Evolutionary conservation across 768 basidiomycete genomes (phyloP).

Genomic region (Tylopilus balloui): DNA sequence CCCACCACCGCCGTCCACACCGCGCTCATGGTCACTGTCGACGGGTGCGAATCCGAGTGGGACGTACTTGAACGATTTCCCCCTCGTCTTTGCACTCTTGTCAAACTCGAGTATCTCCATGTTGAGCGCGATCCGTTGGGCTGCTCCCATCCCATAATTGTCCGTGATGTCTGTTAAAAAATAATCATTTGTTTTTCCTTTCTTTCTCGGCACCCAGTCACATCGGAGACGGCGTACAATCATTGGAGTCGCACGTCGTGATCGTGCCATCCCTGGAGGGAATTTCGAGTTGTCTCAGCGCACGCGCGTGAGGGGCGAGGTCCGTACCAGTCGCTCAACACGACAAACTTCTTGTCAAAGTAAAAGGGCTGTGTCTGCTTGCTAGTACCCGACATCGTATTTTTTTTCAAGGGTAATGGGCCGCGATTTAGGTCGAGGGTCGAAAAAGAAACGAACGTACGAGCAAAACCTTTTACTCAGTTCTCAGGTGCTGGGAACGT

Average conservation of each 20-base stretch:
- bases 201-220: background rate
- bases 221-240: slow-evolving; percentile 54
- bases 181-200: background rate
- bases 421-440: background rate
- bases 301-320: background rate
- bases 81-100: slow-evolving; percentile 18
- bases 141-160: slow-evolving; percentile 79
- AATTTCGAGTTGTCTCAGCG: background rate
- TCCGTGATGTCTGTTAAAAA: slow-evolving; percentile 71
- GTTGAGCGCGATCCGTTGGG: slow-evolving; percentile 61
- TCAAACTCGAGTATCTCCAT: slow-evolving; percentile 59
- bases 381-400: slow-evolving; percentile 12
- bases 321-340: slow-evolving; percentile 84
- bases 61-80: slow-evolving; percentile 44
- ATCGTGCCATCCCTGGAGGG: slow-evolving; percentile 90
- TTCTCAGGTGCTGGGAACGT: slow-evolving; percentile 9
- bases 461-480: background rate
- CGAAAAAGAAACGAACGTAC: background rate
- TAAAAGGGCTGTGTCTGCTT: slow-evolving; percentile 22
- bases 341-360: slow-evolving; percentile 75
- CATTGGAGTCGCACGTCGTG: slow-evolving; percentile 89
- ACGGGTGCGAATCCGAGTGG: background rate
- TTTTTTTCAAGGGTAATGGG: background rate
- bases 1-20: background rate
- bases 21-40: background rate